Conservation (phyloP, 495 filamentous ascomycete species). For the Penicillium egyptiacum region DNA sequence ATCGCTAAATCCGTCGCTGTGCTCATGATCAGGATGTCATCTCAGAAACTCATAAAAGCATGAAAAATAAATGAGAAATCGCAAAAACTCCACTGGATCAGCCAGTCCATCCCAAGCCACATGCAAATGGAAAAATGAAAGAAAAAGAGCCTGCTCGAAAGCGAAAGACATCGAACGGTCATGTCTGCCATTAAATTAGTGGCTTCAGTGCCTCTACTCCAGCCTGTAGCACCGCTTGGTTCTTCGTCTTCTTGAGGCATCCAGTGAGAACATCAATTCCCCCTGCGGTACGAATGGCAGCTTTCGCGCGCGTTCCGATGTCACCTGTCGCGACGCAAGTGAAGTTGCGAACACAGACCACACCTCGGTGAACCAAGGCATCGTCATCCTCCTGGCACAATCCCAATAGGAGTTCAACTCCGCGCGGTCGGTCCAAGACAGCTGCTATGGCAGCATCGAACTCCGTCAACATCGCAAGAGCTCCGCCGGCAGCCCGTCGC, state of each 20-base stretch:
- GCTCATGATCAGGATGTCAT: slow-evolving; percentile 14
- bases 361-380: slow-evolving; percentile 73
- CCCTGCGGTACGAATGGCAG: slow-evolving; percentile 43
- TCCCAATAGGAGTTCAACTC: slow-evolving; percentile 66
- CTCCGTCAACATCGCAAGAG: slow-evolving; percentile 77
- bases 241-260: slow-evolving; percentile 62
- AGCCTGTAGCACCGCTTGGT: slow-evolving; percentile 62
- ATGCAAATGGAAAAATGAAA: slow-evolving; percentile 10
- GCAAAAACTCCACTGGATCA: slow-evolving; percentile 5
- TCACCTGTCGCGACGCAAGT: slow-evolving; percentile 43
- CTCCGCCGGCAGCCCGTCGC: slow-evolving; percentile 81
- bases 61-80: slow-evolving; percentile 3
- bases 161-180: slow-evolving; percentile 8
- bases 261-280: slow-evolving; percentile 62
- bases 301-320: slow-evolving; percentile 40
- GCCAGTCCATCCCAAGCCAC: slow-evolving; percentile 6
- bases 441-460: slow-evolving; percentile 70
- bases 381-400: slow-evolving; percentile 75
- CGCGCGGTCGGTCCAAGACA: slow-evolving; percentile 66
- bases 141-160: slow-evolving; percentile 6
- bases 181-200: slow-evolving; percentile 45
- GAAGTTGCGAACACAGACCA: slow-evolving; percentile 65
- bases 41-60: slow-evolving; percentile 11
- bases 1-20: slow-evolving; percentile 19
- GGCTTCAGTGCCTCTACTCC: slow-evolving; percentile 63